phyloP scores from a whole-genome alignment of 1,284 basidiomycete species.

The Cutaneotrichosporon cavernicola region DNA sequence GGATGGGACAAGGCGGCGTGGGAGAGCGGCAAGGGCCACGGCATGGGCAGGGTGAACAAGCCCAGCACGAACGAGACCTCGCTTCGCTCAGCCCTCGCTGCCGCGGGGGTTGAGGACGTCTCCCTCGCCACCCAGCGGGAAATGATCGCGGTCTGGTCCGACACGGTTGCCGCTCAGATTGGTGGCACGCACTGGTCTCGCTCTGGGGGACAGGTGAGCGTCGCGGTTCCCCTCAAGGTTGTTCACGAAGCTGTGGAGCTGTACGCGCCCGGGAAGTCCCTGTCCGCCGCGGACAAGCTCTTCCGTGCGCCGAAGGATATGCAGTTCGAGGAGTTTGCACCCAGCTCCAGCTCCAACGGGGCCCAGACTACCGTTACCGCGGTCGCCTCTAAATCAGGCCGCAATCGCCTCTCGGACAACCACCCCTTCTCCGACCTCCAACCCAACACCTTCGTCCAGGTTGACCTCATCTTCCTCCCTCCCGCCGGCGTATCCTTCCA shows the following conservation, averaged over 20 bases:
- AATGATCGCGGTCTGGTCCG: slow-evolving; percentile 18
- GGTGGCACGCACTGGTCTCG: slow-evolving; percentile 16
- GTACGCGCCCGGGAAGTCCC: neutral
- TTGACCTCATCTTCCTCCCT: slow-evolving; percentile 36
- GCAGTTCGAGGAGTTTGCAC: too few relatives aligned
- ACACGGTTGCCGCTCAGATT: slow-evolving; percentile 15
- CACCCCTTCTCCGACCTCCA: neutral
- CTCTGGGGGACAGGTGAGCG: slow-evolving; percentile 12
- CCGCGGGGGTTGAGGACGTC: neutral
- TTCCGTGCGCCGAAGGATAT: neutral
- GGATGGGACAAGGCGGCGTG: slow-evolving; percentile 23
- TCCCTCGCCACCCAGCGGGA: neutral
- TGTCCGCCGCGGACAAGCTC: neutral
- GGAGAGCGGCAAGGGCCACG: slow-evolving; percentile 12
- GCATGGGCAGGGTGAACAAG: neutral
- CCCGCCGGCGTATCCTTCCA: slow-evolving; percentile 2
- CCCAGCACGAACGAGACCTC: neutral
- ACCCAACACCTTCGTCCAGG: slow-evolving; percentile 32
- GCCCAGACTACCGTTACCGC: too few relatives aligned
- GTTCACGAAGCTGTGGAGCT: neutral
- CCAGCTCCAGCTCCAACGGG: too few relatives aligned
- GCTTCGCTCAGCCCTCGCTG: neutral
- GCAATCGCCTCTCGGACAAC: neutral
- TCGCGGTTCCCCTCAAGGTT: slow-evolving; percentile 13
- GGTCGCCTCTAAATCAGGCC: neutral